Percentiles rank a stretch among this genome's conserved stretches.
phyloP scores from a whole-genome alignment of 2,329 filamentous ascomycete genomes.

The Trichoderma lentiforme region DNA sequence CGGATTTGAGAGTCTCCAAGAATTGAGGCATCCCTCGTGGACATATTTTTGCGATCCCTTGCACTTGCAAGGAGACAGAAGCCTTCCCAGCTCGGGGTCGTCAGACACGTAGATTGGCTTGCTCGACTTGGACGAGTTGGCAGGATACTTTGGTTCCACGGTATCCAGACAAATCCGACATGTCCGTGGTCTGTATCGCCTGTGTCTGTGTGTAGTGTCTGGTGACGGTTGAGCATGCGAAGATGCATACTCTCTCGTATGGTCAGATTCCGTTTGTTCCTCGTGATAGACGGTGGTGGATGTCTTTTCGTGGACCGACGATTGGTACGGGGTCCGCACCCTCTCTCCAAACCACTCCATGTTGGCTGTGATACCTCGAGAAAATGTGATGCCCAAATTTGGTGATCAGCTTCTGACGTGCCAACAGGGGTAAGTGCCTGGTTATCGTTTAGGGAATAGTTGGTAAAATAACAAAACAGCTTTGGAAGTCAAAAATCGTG shows the following conservation, averaged over 20 bases:
- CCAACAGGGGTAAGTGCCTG: background rate
- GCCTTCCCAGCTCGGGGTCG: conserved; percentile 67
- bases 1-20: conserved; percentile 76
- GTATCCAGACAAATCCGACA: conserved; percentile 88
- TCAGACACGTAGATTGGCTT: conserved; percentile 64
- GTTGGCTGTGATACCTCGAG: background rate
- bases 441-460: background rate
- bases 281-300: background rate
- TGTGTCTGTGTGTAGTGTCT: conserved; percentile 5
- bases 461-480: background rate
- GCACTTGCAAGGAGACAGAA: conserved; percentile 89
- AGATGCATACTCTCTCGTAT: background rate
- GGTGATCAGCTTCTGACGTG: background rate
- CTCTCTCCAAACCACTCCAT: conserved; percentile 17
- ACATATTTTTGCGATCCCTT: conserved; percentile 92
- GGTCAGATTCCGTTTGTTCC: background rate
- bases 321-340: background rate
- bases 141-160: conserved; percentile 48
- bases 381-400: background rate
- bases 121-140: conserved; percentile 32
- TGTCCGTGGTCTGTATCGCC: conserved; percentile 65
- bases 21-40: conserved; percentile 82
- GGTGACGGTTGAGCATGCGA: conserved; percentile 2
- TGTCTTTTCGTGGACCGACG: conserved; percentile 6
- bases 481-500: background rate